Evolutionary conservation across 1,284 basidiomycete genomes (phyloP).

Genomic region (Anthracocystis setariae): DNA sequence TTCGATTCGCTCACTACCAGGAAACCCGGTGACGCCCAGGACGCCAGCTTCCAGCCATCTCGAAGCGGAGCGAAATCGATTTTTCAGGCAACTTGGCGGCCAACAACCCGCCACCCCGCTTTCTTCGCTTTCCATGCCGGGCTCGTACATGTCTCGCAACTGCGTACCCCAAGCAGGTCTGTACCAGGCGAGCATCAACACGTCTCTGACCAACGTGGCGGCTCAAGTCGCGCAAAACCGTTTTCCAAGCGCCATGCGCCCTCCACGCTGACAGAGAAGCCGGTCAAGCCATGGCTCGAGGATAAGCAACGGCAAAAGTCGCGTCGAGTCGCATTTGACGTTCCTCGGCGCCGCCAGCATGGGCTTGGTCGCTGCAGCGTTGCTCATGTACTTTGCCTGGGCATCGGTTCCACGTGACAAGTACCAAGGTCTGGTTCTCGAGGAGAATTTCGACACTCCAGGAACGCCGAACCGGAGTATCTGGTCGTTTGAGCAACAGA

Average conservation of each 20-base stretch:
- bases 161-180: no score
- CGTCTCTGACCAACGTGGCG: slow-evolving; percentile 9
- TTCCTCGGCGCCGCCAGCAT: slow-evolving; percentile 23
- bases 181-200: slow-evolving; percentile 14
- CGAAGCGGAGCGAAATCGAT: no score
- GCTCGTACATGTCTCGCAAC: no score
- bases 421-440: slow-evolving; percentile 77
- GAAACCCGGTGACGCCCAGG: no score
- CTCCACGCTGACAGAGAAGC: slow-evolving; percentile 10
- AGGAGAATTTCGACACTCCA: slow-evolving; percentile 79
- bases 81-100: no score
- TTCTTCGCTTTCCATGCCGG: no score
- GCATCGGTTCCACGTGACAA: slow-evolving; percentile 31
- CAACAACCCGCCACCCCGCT: no score
- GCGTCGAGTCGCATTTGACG: slow-evolving; percentile 44
- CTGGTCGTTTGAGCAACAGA: slow-evolving; percentile 82
- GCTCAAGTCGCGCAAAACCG: slow-evolving; percentile 26
- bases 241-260: slow-evolving; percentile 27
- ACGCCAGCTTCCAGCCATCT: no score
- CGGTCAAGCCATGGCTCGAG: slow-evolving; percentile 50
- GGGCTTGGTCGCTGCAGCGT: slow-evolving; percentile 24
- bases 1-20: no score
- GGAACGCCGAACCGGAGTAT: slow-evolving; percentile 74
- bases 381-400: slow-evolving; percentile 43
- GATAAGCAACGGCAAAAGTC: slow-evolving; percentile 30